Evolutionary conservation across 495 filamentous ascomycete genomes (phyloP).

Genomic region (Talaromyces liani): DNA sequence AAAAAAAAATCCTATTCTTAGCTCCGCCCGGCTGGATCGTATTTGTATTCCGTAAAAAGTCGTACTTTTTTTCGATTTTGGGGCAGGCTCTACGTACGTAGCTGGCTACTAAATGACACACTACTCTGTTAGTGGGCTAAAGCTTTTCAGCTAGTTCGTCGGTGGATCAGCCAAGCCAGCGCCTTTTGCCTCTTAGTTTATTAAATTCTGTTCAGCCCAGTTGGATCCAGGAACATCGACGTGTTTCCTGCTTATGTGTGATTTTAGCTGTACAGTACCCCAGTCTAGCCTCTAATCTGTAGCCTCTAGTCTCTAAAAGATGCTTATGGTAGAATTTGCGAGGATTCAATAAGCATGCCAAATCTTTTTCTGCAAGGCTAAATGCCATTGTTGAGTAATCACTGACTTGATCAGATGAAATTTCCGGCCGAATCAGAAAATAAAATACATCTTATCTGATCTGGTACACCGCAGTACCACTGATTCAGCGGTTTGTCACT

Average conservation of each 20-base stretch:
- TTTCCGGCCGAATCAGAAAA: neutral
- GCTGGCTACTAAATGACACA: neutral
- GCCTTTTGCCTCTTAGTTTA: neutral
- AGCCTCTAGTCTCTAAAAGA: too few relatives aligned
- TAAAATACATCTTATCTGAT: neutral
- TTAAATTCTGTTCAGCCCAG: neutral
- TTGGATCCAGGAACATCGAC: neutral
- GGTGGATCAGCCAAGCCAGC: neutral
- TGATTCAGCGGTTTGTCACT: neutral
- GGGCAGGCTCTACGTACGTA: neutral
- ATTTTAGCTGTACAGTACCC: neutral
- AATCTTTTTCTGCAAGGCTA: neutral
- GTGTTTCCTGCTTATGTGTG: neutral
- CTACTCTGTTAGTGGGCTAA: neutral
- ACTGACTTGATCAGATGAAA: neutral
- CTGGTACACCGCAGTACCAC: neutral
- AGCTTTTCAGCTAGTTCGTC: neutral
- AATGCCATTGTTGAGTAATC: neutral
- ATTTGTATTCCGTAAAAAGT: neutral
- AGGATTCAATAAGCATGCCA: neutral
- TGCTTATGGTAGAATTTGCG: neutral
- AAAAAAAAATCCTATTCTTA: neutral
- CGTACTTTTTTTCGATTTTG: neutral
- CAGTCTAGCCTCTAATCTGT: too few relatives aligned
- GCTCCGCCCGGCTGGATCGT: neutral